A percentile compares a stretch with the other conserved stretches of the same genome.
phyloP scores from a whole-genome alignment of 306 rosid genomes.

The Cucumis melo region DNA sequence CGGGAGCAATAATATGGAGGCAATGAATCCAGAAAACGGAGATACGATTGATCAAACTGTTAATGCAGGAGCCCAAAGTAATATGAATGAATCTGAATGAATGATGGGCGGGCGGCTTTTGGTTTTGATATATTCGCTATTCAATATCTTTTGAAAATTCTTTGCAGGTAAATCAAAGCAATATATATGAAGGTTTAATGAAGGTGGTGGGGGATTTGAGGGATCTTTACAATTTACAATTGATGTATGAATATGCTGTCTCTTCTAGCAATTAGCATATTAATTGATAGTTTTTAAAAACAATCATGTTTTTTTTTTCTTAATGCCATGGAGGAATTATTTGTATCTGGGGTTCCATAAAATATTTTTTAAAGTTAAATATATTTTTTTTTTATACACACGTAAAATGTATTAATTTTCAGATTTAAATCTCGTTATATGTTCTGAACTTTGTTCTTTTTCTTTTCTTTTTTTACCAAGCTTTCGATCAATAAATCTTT shows the following conservation, averaged over 20 bases:
- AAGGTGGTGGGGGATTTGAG: not conserved
- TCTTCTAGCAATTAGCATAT: not conserved
- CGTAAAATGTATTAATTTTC: too few species aligned
- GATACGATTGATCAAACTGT: constrained; percentile 18
- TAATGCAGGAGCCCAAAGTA: not conserved
- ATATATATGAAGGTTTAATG: not conserved
- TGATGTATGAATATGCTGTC: not conserved
- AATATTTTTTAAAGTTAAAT: too few species aligned
- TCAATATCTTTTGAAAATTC: not conserved
- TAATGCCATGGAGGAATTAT: not conserved
- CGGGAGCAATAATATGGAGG: constrained; percentile 7
- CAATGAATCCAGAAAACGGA: constrained; percentile 18
- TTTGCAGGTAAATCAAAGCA: not conserved
- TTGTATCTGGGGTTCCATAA: not conserved
- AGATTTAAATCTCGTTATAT: too few species aligned
- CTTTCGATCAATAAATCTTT: too few species aligned
- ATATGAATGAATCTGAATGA: not conserved
- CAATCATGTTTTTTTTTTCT: not conserved
- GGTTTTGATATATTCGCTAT: not conserved
- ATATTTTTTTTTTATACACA: too few species aligned
- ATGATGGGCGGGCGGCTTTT: not conserved
- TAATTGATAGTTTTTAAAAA: not conserved
- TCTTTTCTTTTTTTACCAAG: too few species aligned
- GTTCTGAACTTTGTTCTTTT: too few species aligned
- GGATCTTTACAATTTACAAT: not conserved